These are phyloP conservation scores for Copromyces sp. DNA, from an alignment of 495 filamentous ascomycete genomes.

Conservation along the genomic window DNA sequence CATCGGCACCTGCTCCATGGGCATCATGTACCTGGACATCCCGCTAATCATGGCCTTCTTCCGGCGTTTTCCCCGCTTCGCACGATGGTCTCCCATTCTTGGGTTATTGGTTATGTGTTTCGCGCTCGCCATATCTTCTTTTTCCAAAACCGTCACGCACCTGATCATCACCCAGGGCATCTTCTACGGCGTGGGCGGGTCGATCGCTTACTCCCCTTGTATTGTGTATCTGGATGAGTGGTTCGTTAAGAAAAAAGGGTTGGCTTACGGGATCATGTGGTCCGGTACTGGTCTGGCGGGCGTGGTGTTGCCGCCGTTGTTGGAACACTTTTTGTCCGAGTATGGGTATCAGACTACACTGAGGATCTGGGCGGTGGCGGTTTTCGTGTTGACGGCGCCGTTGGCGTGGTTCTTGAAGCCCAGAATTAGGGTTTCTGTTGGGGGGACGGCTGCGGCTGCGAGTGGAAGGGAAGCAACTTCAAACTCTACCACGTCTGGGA, in stretches of 20 bases:
- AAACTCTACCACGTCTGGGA: background rate
- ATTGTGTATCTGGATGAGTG: conserved; percentile 47
- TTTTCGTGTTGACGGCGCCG: conserved; percentile 40
- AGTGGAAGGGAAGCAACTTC: background rate
- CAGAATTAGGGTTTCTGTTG: background rate
- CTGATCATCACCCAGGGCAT: conserved; percentile 46
- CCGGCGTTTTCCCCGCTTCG: conserved; percentile 17
- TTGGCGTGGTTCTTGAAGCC: conserved; percentile 49
- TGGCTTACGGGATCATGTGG: conserved; percentile 49
- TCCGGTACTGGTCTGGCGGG: conserved; percentile 34
- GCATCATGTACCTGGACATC: conserved; percentile 41
- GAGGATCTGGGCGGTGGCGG: conserved; percentile 35
- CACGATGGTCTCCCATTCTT: conserved; percentile 23
- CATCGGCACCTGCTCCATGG: conserved; percentile 33
- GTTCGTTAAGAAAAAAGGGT: conserved; percentile 41
- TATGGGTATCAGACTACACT: conserved; percentile 49
- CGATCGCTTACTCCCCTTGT: conserved; percentile 37
- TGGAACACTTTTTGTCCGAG: conserved; percentile 38
- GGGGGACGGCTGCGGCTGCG: background rate
- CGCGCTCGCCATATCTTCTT: conserved; percentile 34
- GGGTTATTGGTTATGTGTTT: conserved; percentile 32
- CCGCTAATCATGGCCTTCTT: conserved; percentile 31
- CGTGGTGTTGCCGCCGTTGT: conserved; percentile 36
- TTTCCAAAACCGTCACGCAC: conserved; percentile 32
- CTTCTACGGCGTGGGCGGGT: conserved; percentile 40